Evolutionary conservation across 371 early-diverging fungal species (phyloP), one percentile per base, ranked within the genome.

Genomic region (Gilbertella persicaria): DNA sequence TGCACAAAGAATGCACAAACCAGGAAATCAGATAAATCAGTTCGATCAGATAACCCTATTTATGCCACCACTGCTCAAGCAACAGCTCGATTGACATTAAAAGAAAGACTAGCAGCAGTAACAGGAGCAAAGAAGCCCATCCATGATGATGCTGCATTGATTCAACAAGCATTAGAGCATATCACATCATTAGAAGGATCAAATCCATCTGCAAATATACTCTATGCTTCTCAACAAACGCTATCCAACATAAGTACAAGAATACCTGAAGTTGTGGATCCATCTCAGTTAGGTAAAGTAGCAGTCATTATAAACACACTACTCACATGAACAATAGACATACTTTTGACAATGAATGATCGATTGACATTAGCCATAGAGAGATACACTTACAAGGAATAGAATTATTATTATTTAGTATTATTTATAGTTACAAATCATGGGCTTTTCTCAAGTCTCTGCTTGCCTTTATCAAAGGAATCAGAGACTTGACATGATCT

Each of bases 391-490:
- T n/a, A n/a, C n/a, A n/a, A n/a, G 36, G 36, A 36, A 36, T 36
- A 36, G 12, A 9, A n/a, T 36, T 36, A 36, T 9, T 36, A 16
- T 12, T n/a, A n/a, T n/a, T n/a, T n/a, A n/a, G n/a, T n/a, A n/a
- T n/a, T n/a, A n/a, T n/a, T n/a, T n/a, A n/a, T n/a, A n/a, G n/a
- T 53, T 47, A 55, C n/a, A 55, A 33, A 40, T 55, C 55, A 55
- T 55, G 55, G 23, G 55, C 48, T 17, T 59, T 59, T 37, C 53
- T 39, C 8, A 59, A 20, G 28, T 93, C 92, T 35, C 87, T 76
- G 23, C 94, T 93, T n/a, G 95, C 92, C 40, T 86, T 82, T 60
- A 97, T 96, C 45, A 96, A 62, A n/a, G 97, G 97, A 4, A 91
- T 80, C 17, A 97, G 72, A 20, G 87, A 83, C 36, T 83, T 73